These are phyloP conservation scores for Dactylella cylindrospora DNA, from an alignment of 2,329 filamentous ascomycete species.

Conservation along the genomic window DNA sequence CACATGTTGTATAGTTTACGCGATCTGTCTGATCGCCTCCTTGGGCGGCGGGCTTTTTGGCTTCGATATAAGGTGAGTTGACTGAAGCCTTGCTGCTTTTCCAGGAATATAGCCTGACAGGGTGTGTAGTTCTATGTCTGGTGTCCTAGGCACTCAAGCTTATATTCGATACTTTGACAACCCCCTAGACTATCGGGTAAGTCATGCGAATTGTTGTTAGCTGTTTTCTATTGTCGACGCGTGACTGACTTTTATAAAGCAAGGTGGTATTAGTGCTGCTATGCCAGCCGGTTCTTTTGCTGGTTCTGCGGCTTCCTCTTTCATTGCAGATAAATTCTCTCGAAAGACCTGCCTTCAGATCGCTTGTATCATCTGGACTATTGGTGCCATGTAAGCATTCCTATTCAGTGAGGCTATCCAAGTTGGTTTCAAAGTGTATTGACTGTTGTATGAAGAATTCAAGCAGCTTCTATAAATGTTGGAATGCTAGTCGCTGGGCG, in stretches of 20 bases:
- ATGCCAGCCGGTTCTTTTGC: slow-evolving; percentile 52
- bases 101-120: too few species aligned
- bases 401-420: background rate
- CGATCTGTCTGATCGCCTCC: slow-evolving; percentile 64
- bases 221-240: background rate
- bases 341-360: slow-evolving; percentile 58
- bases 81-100: too few species aligned
- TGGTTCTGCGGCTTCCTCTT: slow-evolving; percentile 58
- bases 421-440: background rate
- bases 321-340: slow-evolving; percentile 58
- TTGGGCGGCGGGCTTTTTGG: slow-evolving; percentile 68
- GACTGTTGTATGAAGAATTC: slow-evolving; percentile 56
- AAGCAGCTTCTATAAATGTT: slow-evolving; percentile 66
- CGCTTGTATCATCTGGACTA: slow-evolving; percentile 58
- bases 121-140: slow-evolving; percentile 63
- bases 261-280: slow-evolving; percentile 52
- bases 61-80: slow-evolving; percentile 68
- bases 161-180: slow-evolving; percentile 74
- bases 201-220: background rate
- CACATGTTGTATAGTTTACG: slow-evolving; percentile 55
- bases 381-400: slow-evolving; percentile 53
- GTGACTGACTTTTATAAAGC: slow-evolving; percentile 28
- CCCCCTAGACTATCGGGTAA: slow-evolving; percentile 50
- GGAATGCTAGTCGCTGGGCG: slow-evolving; percentile 72
- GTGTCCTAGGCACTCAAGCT: slow-evolving; percentile 65